Conservation (phyloP, 225 moss, liverwort and hornwort species). For the Marchantia paleacea region DNA sequence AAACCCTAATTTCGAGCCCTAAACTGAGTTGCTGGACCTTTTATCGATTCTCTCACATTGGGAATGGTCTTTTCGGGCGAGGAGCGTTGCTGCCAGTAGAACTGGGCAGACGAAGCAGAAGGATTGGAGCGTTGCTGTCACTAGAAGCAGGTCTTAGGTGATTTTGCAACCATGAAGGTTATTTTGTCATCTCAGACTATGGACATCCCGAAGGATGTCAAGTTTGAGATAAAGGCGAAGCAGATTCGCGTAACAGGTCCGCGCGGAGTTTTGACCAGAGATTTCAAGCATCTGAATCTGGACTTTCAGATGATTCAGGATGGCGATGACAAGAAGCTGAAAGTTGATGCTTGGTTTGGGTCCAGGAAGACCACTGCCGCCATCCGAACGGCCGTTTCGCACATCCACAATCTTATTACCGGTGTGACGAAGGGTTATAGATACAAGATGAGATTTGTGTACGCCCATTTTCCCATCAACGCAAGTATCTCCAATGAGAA, state of each 20-base stretch:
- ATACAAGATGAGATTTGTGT: constrained; percentile 83
- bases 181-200: constrained; percentile 58
- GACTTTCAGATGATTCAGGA: constrained; percentile 63
- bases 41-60: not conserved
- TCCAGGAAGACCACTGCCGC: constrained; percentile 72
- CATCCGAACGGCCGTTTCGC: constrained; percentile 73
- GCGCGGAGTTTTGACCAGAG: constrained; percentile 59
- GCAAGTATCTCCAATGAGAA: constrained; percentile 65
- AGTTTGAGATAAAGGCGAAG: constrained; percentile 72
- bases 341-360: constrained; percentile 77
- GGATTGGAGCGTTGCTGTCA: not conserved
- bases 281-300: constrained; percentile 78
- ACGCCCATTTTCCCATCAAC: constrained; percentile 84
- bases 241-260: constrained; percentile 67
- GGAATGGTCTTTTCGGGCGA: not conserved
- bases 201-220: constrained; percentile 63
- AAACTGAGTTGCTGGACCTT: not conserved
- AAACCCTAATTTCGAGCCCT: constrained; percentile 16
- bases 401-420: constrained; percentile 71
- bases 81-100: not conserved
- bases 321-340: constrained; percentile 58
- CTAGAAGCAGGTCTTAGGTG: not conserved
- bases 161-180: constrained; percentile 52
- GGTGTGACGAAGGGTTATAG: constrained; percentile 76
- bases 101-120: not conserved